Base-by-base conservation (phyloP, 73 alveolate species). In the Blepharisma japonicum region DNA sequence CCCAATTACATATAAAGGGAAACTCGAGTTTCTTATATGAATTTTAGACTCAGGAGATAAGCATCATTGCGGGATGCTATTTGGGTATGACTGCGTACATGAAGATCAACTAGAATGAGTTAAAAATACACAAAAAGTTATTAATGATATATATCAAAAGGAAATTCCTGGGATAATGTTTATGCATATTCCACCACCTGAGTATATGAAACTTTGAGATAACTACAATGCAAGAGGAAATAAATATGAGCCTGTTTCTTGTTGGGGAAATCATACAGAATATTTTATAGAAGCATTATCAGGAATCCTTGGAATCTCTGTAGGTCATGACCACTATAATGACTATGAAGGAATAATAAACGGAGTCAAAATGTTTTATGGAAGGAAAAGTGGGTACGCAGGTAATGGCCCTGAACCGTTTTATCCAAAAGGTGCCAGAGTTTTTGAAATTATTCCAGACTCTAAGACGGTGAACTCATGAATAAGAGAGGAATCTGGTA, bases 361-460 rank as follows among this genome's bases (percentile, higher is more conserved):
- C 6, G 81, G 81, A 0, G 68, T 83, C 23, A 68, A 77, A 20
- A 18, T 86, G 25, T 89, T 71, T 0, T 86, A 42, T 86, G 92
- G 92, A 42, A 86, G 92, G 53, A 82, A 83, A 76, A 86, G 90
- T 56, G 92, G 92, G 46, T 82, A 55, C 25, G 89, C 87, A 25
- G 68, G 83, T 27, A 71, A 76, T 23, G 89, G 89, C 0, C 83
- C 86, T 51, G 61, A 78, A 70, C 68, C 68, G 0, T 45, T 14
- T 21, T 23, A 47, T 54, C 23, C 47, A n/a, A 68, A 48, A 18
- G 89, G 89, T 1, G 89, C 85, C 0, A 45, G 89, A 51, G 85
- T 81, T 6, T 81, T 81, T 81, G 85, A 81, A 46, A 71, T 77
- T 11, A 49, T 53, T 23, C 21, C n/a, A 11, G 55, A 78, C 0